phyloP scores from a whole-genome alignment of 169 alveolate genomes.

The Eimeria nieschulzi region DNA sequence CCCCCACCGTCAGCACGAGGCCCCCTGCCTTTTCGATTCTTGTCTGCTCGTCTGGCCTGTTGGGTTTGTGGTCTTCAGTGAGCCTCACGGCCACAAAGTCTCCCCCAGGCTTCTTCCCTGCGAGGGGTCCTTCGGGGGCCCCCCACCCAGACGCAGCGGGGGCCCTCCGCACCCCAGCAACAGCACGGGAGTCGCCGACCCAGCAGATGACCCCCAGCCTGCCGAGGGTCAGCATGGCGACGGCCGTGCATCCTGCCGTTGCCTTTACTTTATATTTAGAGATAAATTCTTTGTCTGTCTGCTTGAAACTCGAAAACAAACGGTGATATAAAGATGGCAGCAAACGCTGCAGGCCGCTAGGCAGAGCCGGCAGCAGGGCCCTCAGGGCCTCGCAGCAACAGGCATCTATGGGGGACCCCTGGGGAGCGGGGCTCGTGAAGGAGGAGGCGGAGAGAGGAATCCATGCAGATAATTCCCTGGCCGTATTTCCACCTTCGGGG shows the following conservation, averaged over 20 bases:
- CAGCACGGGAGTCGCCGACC: slow-evolving; percentile 92
- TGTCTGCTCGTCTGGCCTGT: slow-evolving; percentile 83
- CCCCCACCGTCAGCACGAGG: slow-evolving; percentile 75
- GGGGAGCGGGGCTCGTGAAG: slow-evolving; percentile 7
- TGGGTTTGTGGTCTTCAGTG: slow-evolving; percentile 91
- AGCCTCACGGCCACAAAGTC: slow-evolving; percentile 50
- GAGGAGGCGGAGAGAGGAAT: slow-evolving; percentile 15
- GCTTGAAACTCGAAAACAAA: slow-evolving; percentile 8
- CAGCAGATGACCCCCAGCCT: slow-evolving; percentile 83
- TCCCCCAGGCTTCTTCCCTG: not conserved
- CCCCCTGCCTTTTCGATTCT: slow-evolving; percentile 90
- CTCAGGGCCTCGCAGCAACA: not conserved
- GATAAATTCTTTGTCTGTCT: slow-evolving; percentile 43
- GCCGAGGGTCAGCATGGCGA: slow-evolving; percentile 80
- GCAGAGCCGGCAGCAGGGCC: not conserved
- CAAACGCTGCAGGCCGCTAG: not conserved
- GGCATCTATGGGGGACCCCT: not conserved
- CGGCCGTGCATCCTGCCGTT: slow-evolving; percentile 85
- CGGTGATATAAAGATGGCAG: slow-evolving; percentile 15
- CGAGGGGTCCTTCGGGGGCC: not conserved
- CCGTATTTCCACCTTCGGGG: not conserved
- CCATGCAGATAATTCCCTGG: not conserved
- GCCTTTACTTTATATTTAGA: slow-evolving; percentile 6
- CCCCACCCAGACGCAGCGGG: not conserved
- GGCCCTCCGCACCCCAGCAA: slow-evolving; percentile 76